Conservation (phyloP, 2,329 filamentous ascomycete genomes). For the Phialophora macrospora region DNA sequence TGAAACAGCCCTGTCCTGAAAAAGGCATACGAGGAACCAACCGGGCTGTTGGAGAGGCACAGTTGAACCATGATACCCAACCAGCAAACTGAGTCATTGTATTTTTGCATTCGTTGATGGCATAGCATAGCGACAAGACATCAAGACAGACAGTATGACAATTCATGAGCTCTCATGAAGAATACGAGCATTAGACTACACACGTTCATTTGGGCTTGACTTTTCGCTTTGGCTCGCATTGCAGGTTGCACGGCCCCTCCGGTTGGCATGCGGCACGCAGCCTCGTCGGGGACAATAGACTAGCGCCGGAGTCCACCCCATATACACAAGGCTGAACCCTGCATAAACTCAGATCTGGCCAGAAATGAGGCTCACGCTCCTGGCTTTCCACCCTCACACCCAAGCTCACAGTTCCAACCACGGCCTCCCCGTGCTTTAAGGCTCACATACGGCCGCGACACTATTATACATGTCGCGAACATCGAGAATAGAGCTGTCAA, state of each 20-base stretch:
- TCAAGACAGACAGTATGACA: constrained; percentile 10
- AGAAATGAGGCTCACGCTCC: constrained; percentile 10
- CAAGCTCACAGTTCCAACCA: neutral
- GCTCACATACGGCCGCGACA: neutral
- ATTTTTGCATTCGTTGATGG: constrained; percentile 18
- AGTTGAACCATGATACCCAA: constrained; percentile 29
- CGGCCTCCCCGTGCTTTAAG: neutral
- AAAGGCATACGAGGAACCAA: neutral
- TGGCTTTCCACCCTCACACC: constrained; percentile 6
- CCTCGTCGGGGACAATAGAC: constrained; percentile 4
- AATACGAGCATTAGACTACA: constrained; percentile 7
- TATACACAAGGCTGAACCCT: constrained; percentile 25
- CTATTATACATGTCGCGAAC: constrained; percentile 25
- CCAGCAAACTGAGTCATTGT: constrained; percentile 22
- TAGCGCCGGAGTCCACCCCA: constrained; percentile 6
- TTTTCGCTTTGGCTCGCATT: neutral
- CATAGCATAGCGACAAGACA: constrained; percentile 21
- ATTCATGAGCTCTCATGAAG: constrained; percentile 22
- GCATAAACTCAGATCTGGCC: constrained; percentile 34
- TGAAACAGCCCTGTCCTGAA: neutral
- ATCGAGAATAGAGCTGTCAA: constrained; percentile 25
- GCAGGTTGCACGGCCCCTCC: neutral
- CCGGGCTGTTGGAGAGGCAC: constrained; percentile 15
- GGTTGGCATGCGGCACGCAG: neutral
- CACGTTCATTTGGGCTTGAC: neutral